phyloP scores from a whole-genome alignment of 1,139 yeast genomes.

The Yamadazyma dushanensis region DNA sequence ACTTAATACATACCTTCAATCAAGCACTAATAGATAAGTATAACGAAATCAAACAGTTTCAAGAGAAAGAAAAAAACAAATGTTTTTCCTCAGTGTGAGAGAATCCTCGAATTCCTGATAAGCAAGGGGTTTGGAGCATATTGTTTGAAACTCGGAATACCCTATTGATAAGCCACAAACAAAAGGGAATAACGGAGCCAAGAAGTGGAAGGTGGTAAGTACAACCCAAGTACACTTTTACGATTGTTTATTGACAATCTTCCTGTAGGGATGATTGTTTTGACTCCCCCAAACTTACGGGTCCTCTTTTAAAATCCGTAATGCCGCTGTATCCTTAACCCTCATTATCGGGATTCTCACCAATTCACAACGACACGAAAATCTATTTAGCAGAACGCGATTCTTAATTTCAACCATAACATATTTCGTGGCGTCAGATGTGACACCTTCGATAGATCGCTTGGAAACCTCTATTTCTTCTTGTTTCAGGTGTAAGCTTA shows the following conservation, averaged over 20 bases:
- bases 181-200: too few relatives aligned
- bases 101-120: background rate
- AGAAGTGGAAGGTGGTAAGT: too few relatives aligned
- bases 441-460: too few relatives aligned
- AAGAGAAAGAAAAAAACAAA: constrained; percentile 3
- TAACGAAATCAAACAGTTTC: constrained; percentile 3
- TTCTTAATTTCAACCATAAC: background rate
- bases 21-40: constrained; percentile 1
- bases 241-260: too few relatives aligned
- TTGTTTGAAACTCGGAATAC: background rate
- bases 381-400: background rate
- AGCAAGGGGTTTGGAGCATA: background rate
- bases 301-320: too few relatives aligned
- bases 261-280: too few relatives aligned
- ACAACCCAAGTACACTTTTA: too few relatives aligned
- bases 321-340: too few relatives aligned
- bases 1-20: constrained; percentile 3
- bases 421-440: background rate
- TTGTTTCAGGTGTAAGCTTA: too few relatives aligned
- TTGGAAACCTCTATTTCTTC: too few relatives aligned
- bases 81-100: background rate
- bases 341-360: background rate
- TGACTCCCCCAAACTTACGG: too few relatives aligned
- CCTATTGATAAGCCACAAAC: too few relatives aligned
- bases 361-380: constrained; percentile 2